These are phyloP conservation scores for Pugionium dolabratum DNA, from an alignment of 345 rosid species.

Conservation along the genomic window DNA sequence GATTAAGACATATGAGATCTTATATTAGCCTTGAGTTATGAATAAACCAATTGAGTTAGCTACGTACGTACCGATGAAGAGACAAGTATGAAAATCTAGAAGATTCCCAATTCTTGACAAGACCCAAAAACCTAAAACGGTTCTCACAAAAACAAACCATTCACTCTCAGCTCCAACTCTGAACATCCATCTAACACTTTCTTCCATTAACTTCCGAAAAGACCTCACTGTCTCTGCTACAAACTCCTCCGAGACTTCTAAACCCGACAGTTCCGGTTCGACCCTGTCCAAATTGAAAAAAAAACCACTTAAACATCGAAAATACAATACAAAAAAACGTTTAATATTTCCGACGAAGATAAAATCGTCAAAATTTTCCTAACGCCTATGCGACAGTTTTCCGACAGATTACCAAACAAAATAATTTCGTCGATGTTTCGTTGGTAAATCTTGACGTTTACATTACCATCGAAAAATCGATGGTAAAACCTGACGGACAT, in stretches of 20 bases:
- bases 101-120: slow-evolving; percentile 30
- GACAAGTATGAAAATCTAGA: slow-evolving; percentile 23
- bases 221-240: slow-evolving; percentile 37
- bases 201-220: slow-evolving; percentile 33
- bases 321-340: too few species aligned
- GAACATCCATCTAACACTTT: slow-evolving; percentile 47
- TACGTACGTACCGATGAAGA: slow-evolving; percentile 27
- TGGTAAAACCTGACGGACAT: too few species aligned
- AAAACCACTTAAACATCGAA: too few species aligned
- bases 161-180: slow-evolving; percentile 41
- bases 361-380: too few species aligned
- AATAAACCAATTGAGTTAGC: background rate
- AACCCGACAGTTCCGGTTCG: slow-evolving; percentile 44
- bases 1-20: background rate
- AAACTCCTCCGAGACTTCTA: slow-evolving; percentile 45
- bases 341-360: too few species aligned
- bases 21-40: background rate
- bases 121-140: slow-evolving; percentile 38
- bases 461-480: too few species aligned
- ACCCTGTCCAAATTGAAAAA: slow-evolving; percentile 38
- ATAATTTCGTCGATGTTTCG: too few species aligned
- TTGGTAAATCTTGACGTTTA: too few species aligned
- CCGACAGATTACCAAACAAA: too few species aligned
- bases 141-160: slow-evolving; percentile 42
- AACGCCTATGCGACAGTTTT: too few species aligned